A percentile compares a stretch with the other conserved stretches of the same genome.
Evolutionary conservation across 306 rosid species (phyloP).

Genomic region (Acacia melanoxylon): DNA sequence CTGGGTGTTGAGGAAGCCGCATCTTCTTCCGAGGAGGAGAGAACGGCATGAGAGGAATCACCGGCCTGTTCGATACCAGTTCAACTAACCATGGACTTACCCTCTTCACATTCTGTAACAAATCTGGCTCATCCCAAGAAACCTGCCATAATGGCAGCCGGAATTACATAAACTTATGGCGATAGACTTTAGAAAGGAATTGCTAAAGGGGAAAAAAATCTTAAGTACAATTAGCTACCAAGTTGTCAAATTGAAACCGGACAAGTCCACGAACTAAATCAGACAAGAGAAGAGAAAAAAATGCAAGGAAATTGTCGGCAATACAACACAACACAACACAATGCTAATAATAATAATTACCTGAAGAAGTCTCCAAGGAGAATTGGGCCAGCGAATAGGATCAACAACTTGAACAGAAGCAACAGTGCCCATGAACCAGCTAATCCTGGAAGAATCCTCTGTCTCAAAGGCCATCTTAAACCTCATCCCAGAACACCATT

Average conservation of each 20-base stretch:
- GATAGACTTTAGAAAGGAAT: neutral
- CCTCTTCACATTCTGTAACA: slow-evolving; percentile 91
- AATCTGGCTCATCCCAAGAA: slow-evolving; percentile 97
- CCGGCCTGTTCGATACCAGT: slow-evolving; percentile 74
- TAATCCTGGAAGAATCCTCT: slow-evolving; percentile 91
- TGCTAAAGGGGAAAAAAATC: neutral
- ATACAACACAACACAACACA: neutral
- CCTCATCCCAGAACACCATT: slow-evolving; percentile 93
- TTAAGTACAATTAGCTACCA: neutral
- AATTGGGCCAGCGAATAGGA: slow-evolving; percentile 86
- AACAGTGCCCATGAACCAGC: slow-evolving; percentile 97
- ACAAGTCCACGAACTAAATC: neutral
- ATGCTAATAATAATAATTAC: slow-evolving; percentile 33
- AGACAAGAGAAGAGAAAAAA: neutral
- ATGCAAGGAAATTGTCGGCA: neutral
- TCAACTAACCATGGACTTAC: slow-evolving; percentile 97
- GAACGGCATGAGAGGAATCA: slow-evolving; percentile 58
- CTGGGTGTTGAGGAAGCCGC: slow-evolving; percentile 65
- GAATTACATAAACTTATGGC: neutral
- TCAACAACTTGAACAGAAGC: slow-evolving; percentile 81
- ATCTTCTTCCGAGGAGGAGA: slow-evolving; percentile 89
- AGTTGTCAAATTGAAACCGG: neutral
- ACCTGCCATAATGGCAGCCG: slow-evolving; percentile 50
- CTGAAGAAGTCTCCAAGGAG: slow-evolving; percentile 96
- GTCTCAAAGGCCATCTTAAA: slow-evolving; percentile 98